A percentile compares a stretch with the other conserved stretches of the same genome.
Conservation (phyloP, 345 rosid genomes). For the Draba incana region DNA sequence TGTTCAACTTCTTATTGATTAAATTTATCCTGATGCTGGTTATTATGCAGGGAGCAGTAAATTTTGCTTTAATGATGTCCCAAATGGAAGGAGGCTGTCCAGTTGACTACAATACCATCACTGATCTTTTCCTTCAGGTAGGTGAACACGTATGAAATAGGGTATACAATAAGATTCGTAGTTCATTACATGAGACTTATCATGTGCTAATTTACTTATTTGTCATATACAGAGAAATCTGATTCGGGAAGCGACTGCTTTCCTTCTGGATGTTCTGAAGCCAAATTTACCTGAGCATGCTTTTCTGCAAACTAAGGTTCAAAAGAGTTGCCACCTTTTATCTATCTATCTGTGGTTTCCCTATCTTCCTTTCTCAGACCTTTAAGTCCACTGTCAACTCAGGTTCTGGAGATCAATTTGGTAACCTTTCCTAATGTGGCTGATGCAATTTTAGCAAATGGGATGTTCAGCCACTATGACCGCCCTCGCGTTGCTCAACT, state of each 20-base stretch:
- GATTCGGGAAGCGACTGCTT: constrained; percentile 99
- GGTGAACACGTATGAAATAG: constrained; percentile 13
- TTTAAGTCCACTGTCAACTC: constrained; percentile 35
- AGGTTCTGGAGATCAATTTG: constrained; percentile 98
- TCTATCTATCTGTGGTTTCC: constrained; percentile 17
- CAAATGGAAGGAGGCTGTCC: constrained; percentile 99
- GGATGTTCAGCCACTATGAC: constrained; percentile 99
- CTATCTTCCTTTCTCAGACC: constrained; percentile 27
- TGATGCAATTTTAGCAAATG: constrained; percentile 99
- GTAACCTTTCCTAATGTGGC: constrained; percentile 99
- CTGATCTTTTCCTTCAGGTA: constrained; percentile 99
- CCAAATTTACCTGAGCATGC: constrained; percentile 96
- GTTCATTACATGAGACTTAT: constrained; percentile 15
- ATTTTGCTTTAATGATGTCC: constrained; percentile 99
- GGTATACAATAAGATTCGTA: constrained; percentile 9
- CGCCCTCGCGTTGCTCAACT: constrained; percentile 97
- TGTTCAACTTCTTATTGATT: constrained; percentile 3
- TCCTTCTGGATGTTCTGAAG: constrained; percentile 94
- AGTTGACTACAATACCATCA: constrained; percentile 94
- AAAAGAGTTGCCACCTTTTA: constrained; percentile 23
- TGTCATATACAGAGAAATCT: constrained; percentile 75
- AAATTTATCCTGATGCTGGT: constrained; percentile 2
- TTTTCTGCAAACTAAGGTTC: constrained; percentile 90
- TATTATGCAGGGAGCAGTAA: constrained; percentile 88
- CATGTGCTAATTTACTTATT: constrained; percentile 14